Base-by-base conservation (phyloP, 2,329 filamentous ascomycete genomes). In the Penicillium frequentans region DNA sequence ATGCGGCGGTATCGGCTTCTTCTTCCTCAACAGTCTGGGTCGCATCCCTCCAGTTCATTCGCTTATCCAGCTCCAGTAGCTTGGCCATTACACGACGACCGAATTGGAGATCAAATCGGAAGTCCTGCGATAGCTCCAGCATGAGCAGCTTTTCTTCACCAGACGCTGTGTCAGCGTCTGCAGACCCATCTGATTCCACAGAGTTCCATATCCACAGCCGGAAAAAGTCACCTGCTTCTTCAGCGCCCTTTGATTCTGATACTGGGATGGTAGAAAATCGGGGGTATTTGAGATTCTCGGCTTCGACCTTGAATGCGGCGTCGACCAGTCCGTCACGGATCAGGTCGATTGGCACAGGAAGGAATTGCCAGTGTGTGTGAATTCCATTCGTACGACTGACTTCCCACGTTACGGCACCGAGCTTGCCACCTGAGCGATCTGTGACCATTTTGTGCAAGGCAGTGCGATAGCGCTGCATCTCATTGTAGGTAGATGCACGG, bases 351-450 rank as follows among this genome's bases (percentile, higher is more conserved):
- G 89, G 84, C 0, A 96, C 80, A 1, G 95, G 91, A 29, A 98
- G 78, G 64, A 96, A 89, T 75, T 99, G 96, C 95, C 93, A 97
- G 70, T 98, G 93, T 1, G 88, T 83, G 71, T 99, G 95, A 55
- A 98, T 87, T 54, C 95, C 91, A 51, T 84, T 84, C 5, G 81
- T 82, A 50, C 92, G 88, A 70, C 88, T 93, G 67, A 99, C 93
- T 76, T 98, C 95, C 86, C 91, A 99, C 0, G 91, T 95, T 1
- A 98, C 89, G 2, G 87, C 85, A 16, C 93, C 95, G 1, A 97
- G 85, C 73, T 76, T n/a, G 79, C 77, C 67, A 10, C 71, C 70
- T 24, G 77, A 72, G 49, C 72, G 74, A 13, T 68, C 59, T 16
- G 67, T 68, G 13, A 97, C 80, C 90, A 97, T 96, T 46, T 81